A percentile compares a stretch with the other conserved stretches of the same genome.
Evolutionary conservation across 768 basidiomycete species (phyloP).

Genomic region (Leucocoprinus leucothites): DNA sequence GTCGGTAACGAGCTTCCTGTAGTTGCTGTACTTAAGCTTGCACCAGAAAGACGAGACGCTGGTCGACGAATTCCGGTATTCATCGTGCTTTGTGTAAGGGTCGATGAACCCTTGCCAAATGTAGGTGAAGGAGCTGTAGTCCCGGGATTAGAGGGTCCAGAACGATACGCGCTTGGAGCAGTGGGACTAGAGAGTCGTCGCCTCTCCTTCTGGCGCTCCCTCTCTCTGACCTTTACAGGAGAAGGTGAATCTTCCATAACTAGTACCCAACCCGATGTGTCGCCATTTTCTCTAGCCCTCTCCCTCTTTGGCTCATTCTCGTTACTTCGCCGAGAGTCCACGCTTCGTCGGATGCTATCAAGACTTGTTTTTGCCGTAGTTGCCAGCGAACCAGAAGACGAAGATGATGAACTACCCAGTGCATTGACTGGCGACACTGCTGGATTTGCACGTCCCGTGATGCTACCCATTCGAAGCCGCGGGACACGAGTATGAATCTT

Average conservation of each 20-base stretch:
- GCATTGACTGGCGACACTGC: conserved; percentile 21
- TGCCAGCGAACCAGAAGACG: conserved; percentile 34
- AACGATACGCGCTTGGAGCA: conserved; percentile 49
- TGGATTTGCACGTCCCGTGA: conserved; percentile 43
- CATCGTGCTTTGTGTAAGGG: conserved; percentile 39
- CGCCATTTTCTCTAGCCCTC: conserved; percentile 47
- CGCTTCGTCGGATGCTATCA: conserved; percentile 41
- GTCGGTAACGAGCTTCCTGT: conserved; percentile 62
- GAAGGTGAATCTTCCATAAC: conserved; percentile 87
- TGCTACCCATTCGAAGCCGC: conserved; percentile 77
- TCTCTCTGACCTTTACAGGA: conserved; percentile 54
- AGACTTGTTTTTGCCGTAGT: conserved; percentile 42
- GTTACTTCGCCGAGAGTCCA: conserved; percentile 42
- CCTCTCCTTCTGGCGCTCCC: conserved; percentile 38
- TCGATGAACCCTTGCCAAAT: conserved; percentile 15
- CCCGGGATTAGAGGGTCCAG: conserved; percentile 27
- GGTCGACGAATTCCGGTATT: conserved; percentile 56
- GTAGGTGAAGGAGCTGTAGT: conserved; percentile 21
- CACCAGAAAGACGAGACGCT: conserved; percentile 69
- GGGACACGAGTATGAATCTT: conserved; percentile 88
- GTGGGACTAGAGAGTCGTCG: conserved; percentile 64
- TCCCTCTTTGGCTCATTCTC: conserved; percentile 43
- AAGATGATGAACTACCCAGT: conserved; percentile 32
- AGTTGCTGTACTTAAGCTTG: conserved; percentile 45
- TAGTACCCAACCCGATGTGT: conserved; percentile 81